A percentile compares a stretch with the other conserved stretches of the same genome.
Conservation (phyloP, 495 filamentous ascomycete genomes). For the Trichoderma reesei region DNA sequence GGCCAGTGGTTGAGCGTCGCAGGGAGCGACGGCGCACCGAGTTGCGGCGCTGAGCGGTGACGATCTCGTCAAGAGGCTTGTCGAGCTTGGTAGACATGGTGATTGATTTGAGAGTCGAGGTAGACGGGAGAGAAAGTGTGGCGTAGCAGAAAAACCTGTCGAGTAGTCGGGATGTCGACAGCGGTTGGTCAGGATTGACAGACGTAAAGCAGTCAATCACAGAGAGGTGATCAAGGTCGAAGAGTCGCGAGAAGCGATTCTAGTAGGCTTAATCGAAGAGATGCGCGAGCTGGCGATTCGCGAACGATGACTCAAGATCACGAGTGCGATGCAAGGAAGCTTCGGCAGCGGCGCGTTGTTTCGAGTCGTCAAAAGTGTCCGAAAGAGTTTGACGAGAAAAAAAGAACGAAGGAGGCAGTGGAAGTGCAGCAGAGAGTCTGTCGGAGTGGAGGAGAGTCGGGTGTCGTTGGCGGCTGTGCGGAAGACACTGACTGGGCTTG, state of each 20-base stretch:
- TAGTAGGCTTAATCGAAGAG: neutral
- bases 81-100: conserved; percentile 91
- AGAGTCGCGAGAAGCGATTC: neutral
- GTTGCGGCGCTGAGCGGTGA: conserved; percentile 57
- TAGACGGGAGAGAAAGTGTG: conserved; percentile 15
- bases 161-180: neutral
- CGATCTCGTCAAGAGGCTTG: conserved; percentile 90
- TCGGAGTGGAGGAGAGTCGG: neutral
- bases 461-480: conserved; percentile 10
- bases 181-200: conserved; percentile 5
- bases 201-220: neutral
- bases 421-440: neutral
- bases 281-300: neutral
- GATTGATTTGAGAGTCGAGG: conserved; percentile 18
- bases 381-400: conserved; percentile 6
- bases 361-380: neutral
- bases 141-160: conserved; percentile 7
- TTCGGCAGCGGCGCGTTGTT: neutral
- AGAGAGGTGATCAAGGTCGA: neutral
- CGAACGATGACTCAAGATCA: neutral
- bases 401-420: neutral
- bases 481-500: conserved; percentile 11
- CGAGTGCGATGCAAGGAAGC: neutral
- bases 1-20: conserved; percentile 40
- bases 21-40: conserved; percentile 40